phyloP scores from a whole-genome alignment of 768 basidiomycete species.

The Trametes punicea region DNA sequence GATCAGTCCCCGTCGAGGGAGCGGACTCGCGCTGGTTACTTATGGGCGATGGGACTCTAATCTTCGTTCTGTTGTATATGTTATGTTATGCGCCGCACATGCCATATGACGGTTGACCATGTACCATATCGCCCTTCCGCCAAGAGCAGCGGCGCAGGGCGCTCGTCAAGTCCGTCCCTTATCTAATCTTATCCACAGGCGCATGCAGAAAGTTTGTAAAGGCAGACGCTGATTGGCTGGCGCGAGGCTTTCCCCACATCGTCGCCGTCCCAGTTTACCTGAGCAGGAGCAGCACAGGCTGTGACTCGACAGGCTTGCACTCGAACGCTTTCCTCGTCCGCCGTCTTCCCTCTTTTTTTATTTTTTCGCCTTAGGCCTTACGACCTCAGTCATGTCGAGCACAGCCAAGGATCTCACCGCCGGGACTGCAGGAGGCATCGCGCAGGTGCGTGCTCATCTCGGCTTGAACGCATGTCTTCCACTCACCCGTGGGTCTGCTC shows the following conservation, averaged over 20 bases:
- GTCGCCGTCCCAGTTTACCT: constrained; percentile 16
- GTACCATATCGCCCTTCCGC: not conserved
- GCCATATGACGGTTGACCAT: not conserved
- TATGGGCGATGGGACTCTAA: constrained; percentile 19
- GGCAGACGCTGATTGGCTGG: constrained; percentile 20
- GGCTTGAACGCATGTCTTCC: constrained; percentile 10
- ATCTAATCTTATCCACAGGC: constrained; percentile 26
- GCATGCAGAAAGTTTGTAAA: constrained; percentile 18
- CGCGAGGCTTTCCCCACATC: constrained; percentile 7
- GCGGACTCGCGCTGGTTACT: constrained; percentile 12
- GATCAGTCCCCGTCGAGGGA: constrained; percentile 20
- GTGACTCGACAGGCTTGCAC: constrained; percentile 19
- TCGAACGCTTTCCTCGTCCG: constrained; percentile 4
- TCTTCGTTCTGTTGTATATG: constrained; percentile 20
- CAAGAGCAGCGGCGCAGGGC: not conserved
- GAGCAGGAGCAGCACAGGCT: not conserved
- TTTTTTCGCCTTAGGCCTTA: not conserved
- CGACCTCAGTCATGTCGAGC: constrained; percentile 39
- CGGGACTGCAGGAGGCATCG: constrained; percentile 88
- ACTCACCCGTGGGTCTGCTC: constrained; percentile 2
- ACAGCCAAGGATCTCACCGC: constrained; percentile 86
- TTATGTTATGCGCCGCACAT: constrained; percentile 11
- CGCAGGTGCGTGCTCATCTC: constrained; percentile 52
- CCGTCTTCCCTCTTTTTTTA: not conserved
- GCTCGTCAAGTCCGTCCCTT: constrained; percentile 16